Base-by-base conservation (phyloP, 1,139 yeast species). In the Saccharomyces hybrid region DNA sequence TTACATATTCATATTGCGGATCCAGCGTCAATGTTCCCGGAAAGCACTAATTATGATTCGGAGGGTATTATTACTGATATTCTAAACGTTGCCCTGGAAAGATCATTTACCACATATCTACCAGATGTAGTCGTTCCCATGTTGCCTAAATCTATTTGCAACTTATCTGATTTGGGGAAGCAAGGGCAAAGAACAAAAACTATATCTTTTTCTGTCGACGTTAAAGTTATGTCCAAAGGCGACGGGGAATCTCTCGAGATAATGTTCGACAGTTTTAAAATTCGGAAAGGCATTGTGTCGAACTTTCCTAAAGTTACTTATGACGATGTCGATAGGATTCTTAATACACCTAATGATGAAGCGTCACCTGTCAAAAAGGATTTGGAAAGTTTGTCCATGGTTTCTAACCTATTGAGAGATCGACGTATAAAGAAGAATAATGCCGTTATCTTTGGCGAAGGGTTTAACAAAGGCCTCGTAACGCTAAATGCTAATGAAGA, bases 1-100 rank as follows among this genome's bases (percentile, higher is more conserved):
- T 64, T 91, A 5, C 79, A 85, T 34, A 77, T 89, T 6, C 97
- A 88, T 70, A 82, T 93, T 57, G 98, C 99, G 1, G 93, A 91
- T 67, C 98, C 98, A 0, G 77, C 89, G 0, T 83, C 95, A 0
- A 49, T 82, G 75, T 63, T 70, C 83, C 52, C 56, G 9, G 62
- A 61, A 44, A 38, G 58, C 5, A 16, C 48, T 2, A 49, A 53
- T 11, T 44, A 28, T 14, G 50, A 46, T 4, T 41, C 47, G 2
- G 26, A 16, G 26, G 69, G 70, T 20, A 80, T 82, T 1, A 65
- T 70, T 5, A 78, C 84, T 1, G 70, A 73, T 0, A 61, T 85
- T n/a, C 75, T 86, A 25, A 71, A 76, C 51, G 75, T 82, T 51
- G 96, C 95, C 0, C 79, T 77, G 57, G 77, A 75, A 47, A 78